Evolutionary conservation across 2,329 filamentous ascomycete species (phyloP), one percentile per base, ranked within the genome.

Genomic region (Fusarium drepaniforme): DNA sequence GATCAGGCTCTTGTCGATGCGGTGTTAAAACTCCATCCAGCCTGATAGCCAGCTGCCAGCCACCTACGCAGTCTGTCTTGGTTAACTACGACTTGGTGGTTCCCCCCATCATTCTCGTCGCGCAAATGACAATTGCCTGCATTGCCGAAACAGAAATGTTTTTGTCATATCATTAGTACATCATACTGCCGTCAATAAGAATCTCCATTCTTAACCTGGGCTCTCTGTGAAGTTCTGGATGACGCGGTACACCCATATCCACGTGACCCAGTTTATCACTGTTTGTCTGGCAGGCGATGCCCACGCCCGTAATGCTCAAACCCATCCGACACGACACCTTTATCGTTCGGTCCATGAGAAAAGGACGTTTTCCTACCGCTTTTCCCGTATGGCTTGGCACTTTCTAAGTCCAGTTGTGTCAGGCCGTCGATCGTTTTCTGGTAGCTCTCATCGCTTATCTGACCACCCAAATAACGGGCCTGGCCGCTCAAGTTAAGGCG

Each of bases 401-500:
- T 44, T 44, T 44, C 40, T 9, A 44, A 12, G 40, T 44, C 40
- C 8, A 44, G 40, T 12, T 21, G 40, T 44, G 40, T 44, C n/a
- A 44, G 40, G 40, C 40, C 40, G 40, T 44, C n/a, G n/a, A 44
- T 44, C 13, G 40, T 44, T 44, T 4, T 44, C 40, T 44, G 40
- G 40, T 62, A 67, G 49, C 65, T 67, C 12, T 62, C 58, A 38
- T 67, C 65, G 37, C 44, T 63, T 7, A 72, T 71, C 42, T 72
- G 67, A 1, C 70, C 67, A 40, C 70, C 70, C 13, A 72, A 37
- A 23, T 70, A 72, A 35, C 70, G 70, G 2, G 71, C 49, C n/a
- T 71, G 68, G 5, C 68, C 68, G 42, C 64, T 57, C 16, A 78
- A 51, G n/a, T 77, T 77, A 37, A 78, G 64, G 42, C 69, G 72